Percentiles rank a stretch among this genome's conserved stretches.
Evolutionary conservation across 257 asterid genomes (phyloP).

Genomic region (Solanum rostratum): DNA sequence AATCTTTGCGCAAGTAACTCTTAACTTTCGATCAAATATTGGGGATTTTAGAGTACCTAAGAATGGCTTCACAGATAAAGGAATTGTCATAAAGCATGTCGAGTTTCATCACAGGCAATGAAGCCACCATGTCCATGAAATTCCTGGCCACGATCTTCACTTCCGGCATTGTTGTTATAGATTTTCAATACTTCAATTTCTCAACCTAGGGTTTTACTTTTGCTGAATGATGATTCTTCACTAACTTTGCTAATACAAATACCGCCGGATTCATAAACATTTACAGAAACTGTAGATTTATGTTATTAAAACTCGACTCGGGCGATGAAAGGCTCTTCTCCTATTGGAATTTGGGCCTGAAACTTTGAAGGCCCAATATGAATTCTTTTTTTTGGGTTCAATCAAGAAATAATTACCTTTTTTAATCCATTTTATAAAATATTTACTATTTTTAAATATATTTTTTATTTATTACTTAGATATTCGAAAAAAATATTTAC

Average conservation of each 20-base stretch:
- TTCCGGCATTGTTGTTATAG: constrained; percentile 58
- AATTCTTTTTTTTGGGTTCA: neutral
- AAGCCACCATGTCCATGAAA: constrained; percentile 99
- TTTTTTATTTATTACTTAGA: no score
- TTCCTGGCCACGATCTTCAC: constrained; percentile 86
- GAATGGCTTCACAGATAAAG: constrained; percentile 88
- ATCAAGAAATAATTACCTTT: no score
- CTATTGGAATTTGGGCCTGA: neutral
- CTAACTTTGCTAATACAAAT: neutral
- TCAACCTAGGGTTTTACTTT: neutral
- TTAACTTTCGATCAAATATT: neutral
- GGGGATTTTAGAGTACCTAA: constrained; percentile 36
- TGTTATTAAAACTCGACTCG: neutral
- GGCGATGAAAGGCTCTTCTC: neutral
- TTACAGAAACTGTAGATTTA: neutral
- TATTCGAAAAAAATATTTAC: no score
- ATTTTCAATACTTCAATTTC: neutral
- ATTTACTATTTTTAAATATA: no score
- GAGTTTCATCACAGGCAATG: constrained; percentile 84
- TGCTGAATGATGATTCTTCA: neutral
- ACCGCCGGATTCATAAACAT: neutral
- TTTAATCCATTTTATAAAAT: no score
- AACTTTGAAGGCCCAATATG: neutral
- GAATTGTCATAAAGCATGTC: constrained; percentile 82
- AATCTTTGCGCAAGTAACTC: neutral